These are phyloP conservation scores for Fraxinus pennsylvanica DNA, from an alignment of 257 asterid genomes.

Conservation along the genomic window DNA sequence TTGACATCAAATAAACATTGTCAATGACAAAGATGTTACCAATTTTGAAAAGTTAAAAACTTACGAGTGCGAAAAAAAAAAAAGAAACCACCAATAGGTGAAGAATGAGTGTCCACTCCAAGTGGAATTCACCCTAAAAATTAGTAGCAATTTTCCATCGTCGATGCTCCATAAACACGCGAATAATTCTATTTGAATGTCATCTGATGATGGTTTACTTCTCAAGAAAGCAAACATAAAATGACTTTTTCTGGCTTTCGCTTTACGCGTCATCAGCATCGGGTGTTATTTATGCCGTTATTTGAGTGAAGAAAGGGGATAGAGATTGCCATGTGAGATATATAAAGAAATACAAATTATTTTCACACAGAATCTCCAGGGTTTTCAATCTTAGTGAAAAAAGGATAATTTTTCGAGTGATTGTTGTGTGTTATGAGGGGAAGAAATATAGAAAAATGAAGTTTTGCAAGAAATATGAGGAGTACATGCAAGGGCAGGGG, in stretches of 20 bases:
- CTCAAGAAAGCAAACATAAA: background rate
- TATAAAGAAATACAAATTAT: background rate
- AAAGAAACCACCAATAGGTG: no score
- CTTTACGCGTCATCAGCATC: background rate
- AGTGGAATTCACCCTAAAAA: no score
- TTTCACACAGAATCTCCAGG: background rate
- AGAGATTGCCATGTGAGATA: background rate
- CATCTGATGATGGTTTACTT: background rate
- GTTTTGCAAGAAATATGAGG: conserved; percentile 92
- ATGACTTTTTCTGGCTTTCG: background rate
- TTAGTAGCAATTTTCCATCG: no score
- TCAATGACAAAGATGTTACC: no score
- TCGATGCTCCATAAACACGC: no score
- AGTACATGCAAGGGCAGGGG: conserved; percentile 68
- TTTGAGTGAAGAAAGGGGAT: background rate
- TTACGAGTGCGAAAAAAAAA: no score
- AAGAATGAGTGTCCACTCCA: no score
- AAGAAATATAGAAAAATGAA: conserved; percentile 46
- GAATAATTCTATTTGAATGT: no score
- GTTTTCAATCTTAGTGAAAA: background rate
- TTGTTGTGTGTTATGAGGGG: background rate
- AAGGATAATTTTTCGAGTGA: background rate
- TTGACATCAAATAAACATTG: no score
- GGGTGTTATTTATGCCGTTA: background rate
- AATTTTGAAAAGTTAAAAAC: no score